Evolutionary conservation across 2,329 filamentous ascomycete species (phyloP).

Genomic region (Thelonectria blattea): DNA sequence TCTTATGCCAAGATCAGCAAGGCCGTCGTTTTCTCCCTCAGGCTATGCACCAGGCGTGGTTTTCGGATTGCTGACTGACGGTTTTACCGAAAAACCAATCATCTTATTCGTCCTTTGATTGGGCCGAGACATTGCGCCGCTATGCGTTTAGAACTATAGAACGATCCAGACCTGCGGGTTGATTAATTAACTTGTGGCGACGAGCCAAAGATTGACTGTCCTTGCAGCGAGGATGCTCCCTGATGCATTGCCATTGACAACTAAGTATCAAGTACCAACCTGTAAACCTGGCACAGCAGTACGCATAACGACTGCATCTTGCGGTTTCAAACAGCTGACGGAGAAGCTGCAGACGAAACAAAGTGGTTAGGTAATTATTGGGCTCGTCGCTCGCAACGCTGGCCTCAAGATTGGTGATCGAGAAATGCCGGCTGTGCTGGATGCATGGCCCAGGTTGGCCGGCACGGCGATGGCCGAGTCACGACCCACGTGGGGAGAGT

Average conservation of each 20-base stretch:
- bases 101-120: not conserved
- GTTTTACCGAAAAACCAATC: not conserved
- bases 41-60: too few species aligned
- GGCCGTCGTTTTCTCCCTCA: too few species aligned
- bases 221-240: conserved; percentile 19
- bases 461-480: conserved; percentile 36
- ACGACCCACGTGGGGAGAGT: conserved; percentile 35
- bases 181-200: not conserved
- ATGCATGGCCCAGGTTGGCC: conserved; percentile 13
- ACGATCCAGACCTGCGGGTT: conserved; percentile 31
- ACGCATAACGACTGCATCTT: not conserved
- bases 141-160: conserved; percentile 31
- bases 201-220: conserved; percentile 3
- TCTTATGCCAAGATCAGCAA: too few species aligned
- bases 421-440: not conserved
- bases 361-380: not conserved
- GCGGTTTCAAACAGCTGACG: not conserved
- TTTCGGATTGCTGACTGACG: not conserved
- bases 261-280: not conserved
- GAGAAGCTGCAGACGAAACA: not conserved
- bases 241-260: not conserved
- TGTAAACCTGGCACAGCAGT: not conserved
- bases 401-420: conserved; percentile 7
- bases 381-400: conserved; percentile 1
- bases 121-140: conserved; percentile 15